Conservation (phyloP, 2,329 filamentous ascomycete genomes). For the Exophiala oligosperma region DNA sequence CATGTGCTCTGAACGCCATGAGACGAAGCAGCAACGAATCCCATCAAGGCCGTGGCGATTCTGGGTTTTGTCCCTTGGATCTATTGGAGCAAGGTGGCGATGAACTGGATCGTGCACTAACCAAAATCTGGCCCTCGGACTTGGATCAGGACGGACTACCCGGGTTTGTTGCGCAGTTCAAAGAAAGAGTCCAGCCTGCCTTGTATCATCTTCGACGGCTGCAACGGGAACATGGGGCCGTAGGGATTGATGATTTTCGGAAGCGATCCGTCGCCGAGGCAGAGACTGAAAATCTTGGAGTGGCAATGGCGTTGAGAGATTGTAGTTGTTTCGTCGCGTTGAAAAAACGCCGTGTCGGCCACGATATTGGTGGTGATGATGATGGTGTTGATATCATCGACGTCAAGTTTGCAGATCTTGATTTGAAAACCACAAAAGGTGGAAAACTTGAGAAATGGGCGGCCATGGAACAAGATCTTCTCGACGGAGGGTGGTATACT, state of each 20-base stretch:
- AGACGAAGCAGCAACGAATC: conserved; percentile 36
- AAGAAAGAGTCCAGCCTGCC: conserved; percentile 39
- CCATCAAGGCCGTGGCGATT: conserved; percentile 26
- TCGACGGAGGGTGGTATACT: conserved; percentile 66
- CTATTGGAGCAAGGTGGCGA: conserved; percentile 42
- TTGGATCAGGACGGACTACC: conserved; percentile 30
- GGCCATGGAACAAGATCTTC: conserved; percentile 61
- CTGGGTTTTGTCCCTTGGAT: conserved; percentile 64
- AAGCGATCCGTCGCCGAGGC: conserved; percentile 1
- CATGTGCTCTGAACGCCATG: conserved; percentile 64
- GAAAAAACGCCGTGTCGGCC: conserved; percentile 15
- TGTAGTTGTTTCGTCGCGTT: conserved; percentile 64
- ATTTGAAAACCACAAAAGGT: conserved; percentile 67
- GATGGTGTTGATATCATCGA: conserved; percentile 34
- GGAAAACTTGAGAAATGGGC: conserved; percentile 71
- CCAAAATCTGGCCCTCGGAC: conserved; percentile 14
- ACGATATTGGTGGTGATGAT: not conserved
- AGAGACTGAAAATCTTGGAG: conserved; percentile 51
- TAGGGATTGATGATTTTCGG: conserved; percentile 32
- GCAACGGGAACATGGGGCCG: conserved; percentile 26
- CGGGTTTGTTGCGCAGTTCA: conserved; percentile 32
- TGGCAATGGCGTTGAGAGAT: conserved; percentile 80
- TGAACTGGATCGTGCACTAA: conserved; percentile 42
- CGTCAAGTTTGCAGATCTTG: conserved; percentile 70
- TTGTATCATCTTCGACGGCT: conserved; percentile 32